phyloP scores from a whole-genome alignment of 2,329 filamentous ascomycete species.

The Monosporascus sp. region DNA sequence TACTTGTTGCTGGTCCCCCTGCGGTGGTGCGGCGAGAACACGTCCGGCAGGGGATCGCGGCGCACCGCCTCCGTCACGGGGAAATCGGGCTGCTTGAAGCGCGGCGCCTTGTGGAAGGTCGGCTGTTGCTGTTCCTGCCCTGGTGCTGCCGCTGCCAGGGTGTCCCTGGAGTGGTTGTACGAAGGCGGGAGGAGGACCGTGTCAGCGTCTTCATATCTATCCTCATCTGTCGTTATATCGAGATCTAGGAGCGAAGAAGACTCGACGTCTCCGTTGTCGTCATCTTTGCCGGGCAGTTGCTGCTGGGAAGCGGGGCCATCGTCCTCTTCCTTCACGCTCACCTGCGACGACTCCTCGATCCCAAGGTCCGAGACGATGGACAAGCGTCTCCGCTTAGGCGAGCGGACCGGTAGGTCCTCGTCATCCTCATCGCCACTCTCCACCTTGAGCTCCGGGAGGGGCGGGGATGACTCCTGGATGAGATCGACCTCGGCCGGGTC shows the following conservation, averaged over 20 bases:
- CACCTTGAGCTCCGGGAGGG: background rate
- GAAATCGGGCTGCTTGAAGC: conserved; percentile 30
- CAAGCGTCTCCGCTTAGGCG: conserved; percentile 33
- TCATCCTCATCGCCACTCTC: background rate
- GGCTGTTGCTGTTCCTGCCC: conserved; percentile 19
- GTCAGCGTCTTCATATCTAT: background rate
- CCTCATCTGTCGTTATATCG: background rate
- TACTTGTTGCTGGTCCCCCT: conserved; percentile 25
- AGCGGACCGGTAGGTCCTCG: conserved; percentile 5
- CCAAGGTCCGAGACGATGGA: conserved; percentile 23
- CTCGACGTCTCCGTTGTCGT: conserved; percentile 5
- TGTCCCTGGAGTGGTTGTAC: background rate
- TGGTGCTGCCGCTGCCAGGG: conserved; percentile 4
- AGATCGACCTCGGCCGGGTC: conserved; percentile 8
- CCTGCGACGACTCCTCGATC: conserved; percentile 3
- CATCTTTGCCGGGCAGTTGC: background rate
- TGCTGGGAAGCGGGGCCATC: background rate
- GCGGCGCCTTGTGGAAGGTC: conserved; percentile 31
- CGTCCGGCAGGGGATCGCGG: conserved; percentile 29
- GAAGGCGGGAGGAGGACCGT: background rate
- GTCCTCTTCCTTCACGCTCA: background rate
- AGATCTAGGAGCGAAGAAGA: conserved; percentile 4
- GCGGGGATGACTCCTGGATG: conserved; percentile 18
- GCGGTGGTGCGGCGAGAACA: conserved; percentile 34
- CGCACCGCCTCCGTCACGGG: conserved; percentile 4